A percentile compares a stretch with the other conserved stretches of the same genome.
Conservation (phyloP, 345 rosid genomes). For the Corchorus capsularis region DNA sequence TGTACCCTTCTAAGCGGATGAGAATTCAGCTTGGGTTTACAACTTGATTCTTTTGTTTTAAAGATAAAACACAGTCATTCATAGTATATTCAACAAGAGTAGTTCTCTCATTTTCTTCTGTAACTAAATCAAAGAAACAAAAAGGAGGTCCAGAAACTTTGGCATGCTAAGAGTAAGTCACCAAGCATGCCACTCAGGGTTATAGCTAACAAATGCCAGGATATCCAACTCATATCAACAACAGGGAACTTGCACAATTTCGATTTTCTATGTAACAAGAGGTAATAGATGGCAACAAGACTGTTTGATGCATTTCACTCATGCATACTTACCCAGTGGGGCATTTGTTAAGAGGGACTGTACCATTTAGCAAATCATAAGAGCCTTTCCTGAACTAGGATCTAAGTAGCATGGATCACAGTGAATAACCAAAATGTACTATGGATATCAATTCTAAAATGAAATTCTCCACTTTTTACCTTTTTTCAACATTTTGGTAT, state of each 20-base stretch:
- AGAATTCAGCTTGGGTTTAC: neutral
- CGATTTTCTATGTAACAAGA: neutral
- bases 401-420: neutral
- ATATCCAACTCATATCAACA: neutral
- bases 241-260: neutral
- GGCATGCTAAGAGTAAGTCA: constrained; percentile 4
- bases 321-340: neutral
- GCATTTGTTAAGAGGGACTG: neutral
- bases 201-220: neutral
- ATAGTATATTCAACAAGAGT: neutral
- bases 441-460: neutral
- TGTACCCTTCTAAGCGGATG: neutral
- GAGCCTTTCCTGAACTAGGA: neutral
- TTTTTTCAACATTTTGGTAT: neutral
- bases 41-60: neutral
- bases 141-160: neutral
- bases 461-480: neutral
- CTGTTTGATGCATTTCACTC: neutral
- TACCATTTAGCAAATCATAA: neutral
- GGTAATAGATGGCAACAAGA: neutral
- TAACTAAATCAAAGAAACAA: neutral
- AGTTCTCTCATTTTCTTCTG: neutral
- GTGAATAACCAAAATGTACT: neutral
- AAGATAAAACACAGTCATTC: neutral
- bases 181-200: neutral